Evolutionary conservation across 2,329 filamentous ascomycete genomes (phyloP), one percentile per base, ranked within the genome.

Genomic region (Amauroascus verrucosus): DNA sequence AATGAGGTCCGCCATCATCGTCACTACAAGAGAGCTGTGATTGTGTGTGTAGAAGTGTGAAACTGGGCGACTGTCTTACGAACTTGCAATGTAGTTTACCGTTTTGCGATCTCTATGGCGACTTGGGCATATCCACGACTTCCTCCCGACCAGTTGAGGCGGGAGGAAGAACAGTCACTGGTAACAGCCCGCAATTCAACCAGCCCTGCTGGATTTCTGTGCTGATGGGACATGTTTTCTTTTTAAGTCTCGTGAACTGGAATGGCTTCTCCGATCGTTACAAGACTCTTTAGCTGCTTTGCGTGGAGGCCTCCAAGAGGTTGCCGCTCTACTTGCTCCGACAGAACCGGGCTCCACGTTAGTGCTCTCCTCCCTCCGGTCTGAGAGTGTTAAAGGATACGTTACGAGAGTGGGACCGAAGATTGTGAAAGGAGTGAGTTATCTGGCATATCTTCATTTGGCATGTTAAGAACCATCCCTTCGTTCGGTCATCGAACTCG

Each of bases 341-440:
- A 79, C 84, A 58, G 88, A 95, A 64, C 83, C 85, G 0, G 89
- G 89, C 7, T 90, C 84, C 62, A 98, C 91, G 0, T 80, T 98
- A 26, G 90, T 93, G 28, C 78, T 98, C 60, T 93, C 86, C 57
- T 94, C 90, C 13, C 79, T 85, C 53, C 81, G 90, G 53, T 91
- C 88, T 53, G 93, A 98, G 72, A 82, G 80, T 60, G 83, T 97
- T 58, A 98, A 98, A 69, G 93, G 93, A 16, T 87, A 88, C 62
- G 81, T 97, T 56, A 97, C 91, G 1, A 82, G 93, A 51, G 82
- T 95, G 33, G 93, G 93, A 37, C 88, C 88, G n/a, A 82, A 85
- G 49, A 85, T 98, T 58, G 85, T 95, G 58, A 95, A 95, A 68
- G 91, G 89, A 60, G 87, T 90, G 75, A 62, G 83, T 77, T 44